Conservation (phyloP, 306 rosid genomes). For the Gastrolobium villosum region DNA sequence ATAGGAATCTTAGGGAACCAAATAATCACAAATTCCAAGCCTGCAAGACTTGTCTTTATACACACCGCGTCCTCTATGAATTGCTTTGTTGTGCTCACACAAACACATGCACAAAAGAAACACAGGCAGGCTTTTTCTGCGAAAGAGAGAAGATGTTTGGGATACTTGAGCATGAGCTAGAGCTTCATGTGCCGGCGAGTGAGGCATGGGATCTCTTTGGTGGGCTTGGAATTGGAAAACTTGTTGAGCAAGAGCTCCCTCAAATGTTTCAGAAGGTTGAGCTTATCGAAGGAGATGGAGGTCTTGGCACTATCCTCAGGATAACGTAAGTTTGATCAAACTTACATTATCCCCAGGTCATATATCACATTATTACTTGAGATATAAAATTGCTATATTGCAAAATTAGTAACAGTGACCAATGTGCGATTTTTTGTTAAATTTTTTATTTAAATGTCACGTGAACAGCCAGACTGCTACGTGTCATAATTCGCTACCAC, state of each 20-base stretch:
- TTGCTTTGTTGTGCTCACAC: too few relatives aligned
- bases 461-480: too few relatives aligned
- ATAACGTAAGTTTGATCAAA: too few relatives aligned
- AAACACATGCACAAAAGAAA: too few relatives aligned
- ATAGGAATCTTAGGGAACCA: neutral
- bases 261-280: conserved; percentile 54
- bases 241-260: conserved; percentile 42
- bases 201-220: conserved; percentile 58
- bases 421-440: too few relatives aligned
- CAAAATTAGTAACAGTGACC: too few relatives aligned
- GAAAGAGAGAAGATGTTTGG: conserved; percentile 46
- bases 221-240: conserved; percentile 12
- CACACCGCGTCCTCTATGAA: too few relatives aligned
- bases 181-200: conserved; percentile 45
- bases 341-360: conserved; percentile 65
- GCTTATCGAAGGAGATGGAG: conserved; percentile 75
- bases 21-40: too few relatives aligned
- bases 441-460: too few relatives aligned
- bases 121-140: neutral
- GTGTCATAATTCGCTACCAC: too few relatives aligned
- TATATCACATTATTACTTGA: too few relatives aligned
- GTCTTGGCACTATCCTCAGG: conserved; percentile 67
- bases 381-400: too few relatives aligned
- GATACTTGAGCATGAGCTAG: conserved; percentile 43
- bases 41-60: neutral